Conservation (phyloP, 2,329 filamentous ascomycete species). For the Cercospora sojina region DNA sequence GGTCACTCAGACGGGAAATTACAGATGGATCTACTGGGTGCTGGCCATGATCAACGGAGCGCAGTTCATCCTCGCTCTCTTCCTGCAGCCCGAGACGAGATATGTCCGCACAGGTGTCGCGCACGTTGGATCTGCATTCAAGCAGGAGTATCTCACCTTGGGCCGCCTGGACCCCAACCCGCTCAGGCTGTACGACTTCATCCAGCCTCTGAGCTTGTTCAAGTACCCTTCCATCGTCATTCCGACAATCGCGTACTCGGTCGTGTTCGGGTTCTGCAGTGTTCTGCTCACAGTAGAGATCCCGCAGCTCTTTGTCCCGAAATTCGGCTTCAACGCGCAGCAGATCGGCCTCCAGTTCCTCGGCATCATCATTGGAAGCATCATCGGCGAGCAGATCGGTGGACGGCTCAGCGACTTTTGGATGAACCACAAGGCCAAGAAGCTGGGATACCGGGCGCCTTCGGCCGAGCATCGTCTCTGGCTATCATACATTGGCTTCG, state of each 20-base stretch:
- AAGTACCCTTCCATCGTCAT: conserved; percentile 51
- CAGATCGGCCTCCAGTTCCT: conserved; percentile 60
- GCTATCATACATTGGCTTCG: conserved; percentile 56
- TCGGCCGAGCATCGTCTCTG: conserved; percentile 57
- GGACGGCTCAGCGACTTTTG: conserved; percentile 55
- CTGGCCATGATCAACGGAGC: conserved; percentile 58
- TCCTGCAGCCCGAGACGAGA: conserved; percentile 56
- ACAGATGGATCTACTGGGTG: conserved; percentile 60
- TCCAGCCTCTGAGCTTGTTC: conserved; percentile 52
- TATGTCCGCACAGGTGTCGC: conserved; percentile 48
- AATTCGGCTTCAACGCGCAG: conserved; percentile 58
- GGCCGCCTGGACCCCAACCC: conserved; percentile 55
- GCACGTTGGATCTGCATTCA: conserved; percentile 44
- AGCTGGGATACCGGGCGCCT: conserved; percentile 34
- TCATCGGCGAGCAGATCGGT: conserved; percentile 60
- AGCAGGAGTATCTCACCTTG: conserved; percentile 47
- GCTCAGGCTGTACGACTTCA: conserved; percentile 51
- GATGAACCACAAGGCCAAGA: conserved; percentile 47
- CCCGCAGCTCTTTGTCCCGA: conserved; percentile 56
- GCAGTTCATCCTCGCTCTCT: conserved; percentile 58
- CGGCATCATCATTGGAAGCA: conserved; percentile 56
- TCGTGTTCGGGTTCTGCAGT: conserved; percentile 57
- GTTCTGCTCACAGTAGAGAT: conserved; percentile 60
- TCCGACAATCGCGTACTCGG: conserved; percentile 54
- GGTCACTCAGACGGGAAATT: conserved; percentile 50